Evolutionary conservation across 148 eudicot genomes (phyloP), one percentile per base, ranked within the genome.

Genomic region (Camellia japonica): DNA sequence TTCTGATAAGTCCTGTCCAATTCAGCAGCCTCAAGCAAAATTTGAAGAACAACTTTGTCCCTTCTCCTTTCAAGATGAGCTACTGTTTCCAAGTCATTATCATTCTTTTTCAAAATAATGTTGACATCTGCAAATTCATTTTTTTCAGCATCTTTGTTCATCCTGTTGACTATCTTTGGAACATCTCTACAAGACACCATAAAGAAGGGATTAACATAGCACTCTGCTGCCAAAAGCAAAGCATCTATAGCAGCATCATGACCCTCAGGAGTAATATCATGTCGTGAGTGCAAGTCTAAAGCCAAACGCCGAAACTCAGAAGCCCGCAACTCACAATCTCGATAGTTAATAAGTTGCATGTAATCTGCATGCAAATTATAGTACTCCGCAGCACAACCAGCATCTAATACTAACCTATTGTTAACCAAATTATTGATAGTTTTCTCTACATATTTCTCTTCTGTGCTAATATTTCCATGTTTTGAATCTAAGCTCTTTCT

Each of bases 21-120:
- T 75, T 93, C 86, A 74, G 97, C 95, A 81, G 97, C 97, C 85
- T 93, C 95, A 83, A 93, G 87, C 83, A 91, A 85, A 83, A 90
- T 86, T 78, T 91, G 87, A 80, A 93, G 84, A 74, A 93, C 93
- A 77, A 84, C 75, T 80, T 86, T 91, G 78, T 93, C 97, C 83
- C 97, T 86, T 84, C 83, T 87, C 72, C 87, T 91, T 77, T 93
- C 97, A 77, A 93, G 87, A 43, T 77, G 80, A 83, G 86, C 88
- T 68, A 93, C 81, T 13, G 90, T 87, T 78, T 93, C 87, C 81
- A 91, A 82, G 55, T 90, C 87, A 77, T 85, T 85, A 11, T 81
- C 84, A 42, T 81, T 84, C 73, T 85, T 83, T 80, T 87, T 85
- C 12, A 90, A 75, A 75, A 81, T 79, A 73, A 79, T 80, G 73